These are phyloP conservation scores for Penicillium turbatum DNA, from an alignment of 495 filamentous ascomycete species.

Conservation along the genomic window DNA sequence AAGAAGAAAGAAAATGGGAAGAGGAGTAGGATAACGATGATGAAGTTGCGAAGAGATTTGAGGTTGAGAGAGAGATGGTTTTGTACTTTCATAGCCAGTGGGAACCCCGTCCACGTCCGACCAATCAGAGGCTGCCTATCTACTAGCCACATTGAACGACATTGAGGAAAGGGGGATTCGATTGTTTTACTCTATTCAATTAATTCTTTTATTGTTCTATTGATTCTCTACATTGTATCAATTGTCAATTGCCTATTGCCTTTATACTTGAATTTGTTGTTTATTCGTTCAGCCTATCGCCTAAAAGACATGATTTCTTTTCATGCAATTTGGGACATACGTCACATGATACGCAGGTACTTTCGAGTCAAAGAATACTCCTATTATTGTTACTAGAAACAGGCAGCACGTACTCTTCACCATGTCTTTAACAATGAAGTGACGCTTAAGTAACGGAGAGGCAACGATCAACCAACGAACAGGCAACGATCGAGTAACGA, in stretches of 20 bases:
- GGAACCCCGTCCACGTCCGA: constrained; percentile 12
- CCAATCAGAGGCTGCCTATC: constrained; percentile 22
- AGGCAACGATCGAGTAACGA: not conserved
- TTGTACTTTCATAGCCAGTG: constrained; percentile 24
- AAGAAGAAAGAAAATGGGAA: constrained; percentile 24
- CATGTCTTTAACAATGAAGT: no score
- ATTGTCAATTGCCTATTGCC: not conserved
- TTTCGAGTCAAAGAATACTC: not conserved
- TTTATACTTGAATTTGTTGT: not conserved
- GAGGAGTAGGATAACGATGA: not conserved
- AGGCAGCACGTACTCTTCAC: no score
- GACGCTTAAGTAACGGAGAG: no score
- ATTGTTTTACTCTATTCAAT: not conserved
- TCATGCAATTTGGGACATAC: not conserved
- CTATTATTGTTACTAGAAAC: no score
- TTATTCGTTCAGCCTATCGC: no score
- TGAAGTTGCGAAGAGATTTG: constrained; percentile 17
- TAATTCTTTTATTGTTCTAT: not conserved
- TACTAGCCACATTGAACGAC: constrained; percentile 18
- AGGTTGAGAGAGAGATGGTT: constrained; percentile 17
- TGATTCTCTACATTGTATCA: not conserved
- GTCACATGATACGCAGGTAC: constrained; percentile 8
- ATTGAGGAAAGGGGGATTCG: constrained; percentile 22
- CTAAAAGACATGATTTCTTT: not conserved
- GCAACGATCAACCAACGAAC: no score